These are phyloP conservation scores for Rhodamnia argentea DNA, from an alignment of 345 rosid genomes.

Conservation along the genomic window DNA sequence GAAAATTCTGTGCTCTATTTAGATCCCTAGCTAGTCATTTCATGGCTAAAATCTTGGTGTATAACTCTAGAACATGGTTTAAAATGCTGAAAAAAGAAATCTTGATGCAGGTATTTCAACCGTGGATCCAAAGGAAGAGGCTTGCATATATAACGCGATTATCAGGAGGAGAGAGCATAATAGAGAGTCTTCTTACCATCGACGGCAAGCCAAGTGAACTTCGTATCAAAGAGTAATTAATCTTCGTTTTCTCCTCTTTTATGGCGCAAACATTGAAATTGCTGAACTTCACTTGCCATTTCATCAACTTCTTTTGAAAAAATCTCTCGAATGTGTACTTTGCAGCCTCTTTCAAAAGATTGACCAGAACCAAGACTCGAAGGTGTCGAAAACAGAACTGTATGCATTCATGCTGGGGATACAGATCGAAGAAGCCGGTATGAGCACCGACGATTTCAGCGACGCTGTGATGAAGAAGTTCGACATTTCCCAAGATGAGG, in stretches of 20 bases:
- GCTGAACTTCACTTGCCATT: not conserved
- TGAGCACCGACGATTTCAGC: slow-evolving; percentile 9
- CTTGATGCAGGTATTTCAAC: slow-evolving; percentile 26
- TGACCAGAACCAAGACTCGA: slow-evolving; percentile 8
- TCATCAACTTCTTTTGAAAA: not conserved
- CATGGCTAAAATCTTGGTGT: not conserved
- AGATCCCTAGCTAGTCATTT: not conserved
- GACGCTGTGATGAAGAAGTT: slow-evolving; percentile 20
- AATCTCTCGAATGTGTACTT: not conserved
- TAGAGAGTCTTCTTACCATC: slow-evolving; percentile 10
- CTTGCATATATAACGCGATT: slow-evolving; percentile 17
- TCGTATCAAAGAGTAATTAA: slow-evolving; percentile 14
- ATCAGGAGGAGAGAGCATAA: not conserved
- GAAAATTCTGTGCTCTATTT: not conserved
- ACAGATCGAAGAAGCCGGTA: slow-evolving; percentile 18
- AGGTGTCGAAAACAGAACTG: slow-evolving; percentile 22
- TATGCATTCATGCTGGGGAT: slow-evolving; percentile 27
- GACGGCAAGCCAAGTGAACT: slow-evolving; percentile 16
- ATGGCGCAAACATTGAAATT: not conserved
- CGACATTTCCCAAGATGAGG: slow-evolving; percentile 11
- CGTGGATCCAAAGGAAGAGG: slow-evolving; percentile 37
- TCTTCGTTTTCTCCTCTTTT: not conserved
- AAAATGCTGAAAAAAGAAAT: not conserved
- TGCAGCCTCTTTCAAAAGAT: slow-evolving; percentile 30
- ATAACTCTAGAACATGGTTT: not conserved